Conservation (phyloP, 768 basidiomycete genomes). For the Tylopilus sp. region DNA sequence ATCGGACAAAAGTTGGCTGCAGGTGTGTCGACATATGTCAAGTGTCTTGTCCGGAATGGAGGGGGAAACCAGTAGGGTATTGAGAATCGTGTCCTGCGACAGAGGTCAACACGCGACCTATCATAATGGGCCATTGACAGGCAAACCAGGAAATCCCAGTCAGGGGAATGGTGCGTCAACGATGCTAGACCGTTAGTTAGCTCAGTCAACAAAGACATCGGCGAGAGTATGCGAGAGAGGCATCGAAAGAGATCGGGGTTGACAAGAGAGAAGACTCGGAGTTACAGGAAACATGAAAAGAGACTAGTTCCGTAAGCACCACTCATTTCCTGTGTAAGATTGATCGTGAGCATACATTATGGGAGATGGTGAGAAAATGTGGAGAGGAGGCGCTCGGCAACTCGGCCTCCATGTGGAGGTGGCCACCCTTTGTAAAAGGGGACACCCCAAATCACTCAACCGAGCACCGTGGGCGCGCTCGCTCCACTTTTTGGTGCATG, state of each 20-base stretch:
- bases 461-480: constrained; percentile 20
- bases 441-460: constrained; percentile 29
- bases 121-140: background rate
- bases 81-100: constrained; percentile 24
- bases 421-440: constrained; percentile 5
- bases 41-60: constrained; percentile 30
- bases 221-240: constrained; percentile 3
- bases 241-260: constrained; percentile 15
- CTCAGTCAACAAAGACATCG: constrained; percentile 27
- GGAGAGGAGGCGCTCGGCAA: constrained; percentile 33
- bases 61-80: constrained; percentile 24
- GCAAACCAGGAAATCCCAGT: constrained; percentile 33
- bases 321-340: constrained; percentile 32
- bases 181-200: constrained; percentile 24
- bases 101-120: constrained; percentile 9
- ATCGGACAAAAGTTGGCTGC: constrained; percentile 30
- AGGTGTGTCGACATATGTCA: constrained; percentile 31
- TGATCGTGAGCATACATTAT: constrained; percentile 28
- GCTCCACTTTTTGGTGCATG: constrained; percentile 22
- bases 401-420: constrained; percentile 24
- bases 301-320: constrained; percentile 29
- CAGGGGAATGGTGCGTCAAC: constrained; percentile 23
- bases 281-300: constrained; percentile 18
- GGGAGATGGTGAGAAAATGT: constrained; percentile 33
- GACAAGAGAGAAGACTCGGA: constrained; percentile 19